Percentiles rank a stretch among this genome's conserved stretches.
These are phyloP conservation scores for Penicillium steckii DNA, from an alignment of 495 filamentous ascomycete genomes.

Conservation along the genomic window DNA sequence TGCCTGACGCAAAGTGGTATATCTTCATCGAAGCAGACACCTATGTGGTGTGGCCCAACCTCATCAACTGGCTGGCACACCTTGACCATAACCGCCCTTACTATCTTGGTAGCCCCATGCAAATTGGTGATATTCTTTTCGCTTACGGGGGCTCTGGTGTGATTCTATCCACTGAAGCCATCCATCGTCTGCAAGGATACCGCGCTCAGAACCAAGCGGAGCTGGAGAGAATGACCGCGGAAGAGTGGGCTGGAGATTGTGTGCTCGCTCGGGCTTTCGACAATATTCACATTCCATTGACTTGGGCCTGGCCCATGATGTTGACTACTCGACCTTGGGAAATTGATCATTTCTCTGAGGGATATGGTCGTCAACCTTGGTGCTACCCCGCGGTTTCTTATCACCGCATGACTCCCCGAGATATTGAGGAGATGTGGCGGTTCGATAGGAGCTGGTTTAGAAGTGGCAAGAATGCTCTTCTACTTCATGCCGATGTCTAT, in stretches of 20 bases:
- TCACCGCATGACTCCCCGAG: constrained; percentile 44
- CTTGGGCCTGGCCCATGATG: constrained; percentile 43
- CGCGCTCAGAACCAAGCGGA: constrained; percentile 16
- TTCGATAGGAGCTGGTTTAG: constrained; percentile 49
- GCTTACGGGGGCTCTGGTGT: constrained; percentile 65
- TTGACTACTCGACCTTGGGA: constrained; percentile 31
- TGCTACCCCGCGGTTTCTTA: constrained; percentile 49
- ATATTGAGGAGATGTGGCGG: constrained; percentile 41
- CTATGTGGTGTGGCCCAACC: constrained; percentile 61
- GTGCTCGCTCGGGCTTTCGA: constrained; percentile 41
- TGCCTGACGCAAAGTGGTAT: constrained; percentile 58
- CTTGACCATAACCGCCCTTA: constrained; percentile 48
- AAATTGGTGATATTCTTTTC: constrained; percentile 43
- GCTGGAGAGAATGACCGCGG: constrained; percentile 28
- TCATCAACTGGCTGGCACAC: constrained; percentile 53
- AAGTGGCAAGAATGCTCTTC: constrained; percentile 24
- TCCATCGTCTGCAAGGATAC: constrained; percentile 20
- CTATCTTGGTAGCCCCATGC: constrained; percentile 54
- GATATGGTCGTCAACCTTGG: constrained; percentile 43
- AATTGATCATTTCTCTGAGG: constrained; percentile 41
- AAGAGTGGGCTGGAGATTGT: constrained; percentile 38
- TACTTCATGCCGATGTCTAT: constrained; percentile 37
- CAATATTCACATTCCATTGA: constrained; percentile 30
- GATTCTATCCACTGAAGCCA: constrained; percentile 38
- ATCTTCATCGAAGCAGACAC: constrained; percentile 66